phyloP scores from a whole-genome alignment of 352 stramenopile genomes.

The Globisporangium solare region DNA sequence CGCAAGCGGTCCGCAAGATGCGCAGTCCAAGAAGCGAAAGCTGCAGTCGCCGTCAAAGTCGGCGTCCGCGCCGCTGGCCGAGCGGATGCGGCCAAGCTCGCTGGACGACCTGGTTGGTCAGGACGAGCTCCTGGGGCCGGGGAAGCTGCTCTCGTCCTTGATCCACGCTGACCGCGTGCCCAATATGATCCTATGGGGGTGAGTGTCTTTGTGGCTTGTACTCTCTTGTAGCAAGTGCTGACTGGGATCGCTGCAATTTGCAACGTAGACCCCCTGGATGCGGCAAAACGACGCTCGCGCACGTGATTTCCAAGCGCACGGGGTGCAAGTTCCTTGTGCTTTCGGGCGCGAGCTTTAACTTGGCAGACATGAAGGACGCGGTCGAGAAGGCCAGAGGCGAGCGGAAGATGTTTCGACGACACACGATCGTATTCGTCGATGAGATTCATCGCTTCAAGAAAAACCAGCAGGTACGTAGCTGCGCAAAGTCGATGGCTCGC shows the following conservation, averaged over 20 bases:
- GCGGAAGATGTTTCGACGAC: constrained; percentile 47
- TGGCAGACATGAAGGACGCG: constrained; percentile 68
- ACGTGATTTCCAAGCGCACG: constrained; percentile 68
- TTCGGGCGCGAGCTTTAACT: constrained; percentile 68
- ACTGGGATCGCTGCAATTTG: not conserved
- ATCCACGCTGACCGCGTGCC: constrained; percentile 68
- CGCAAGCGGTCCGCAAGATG: not conserved
- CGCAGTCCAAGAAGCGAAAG: constrained; percentile 50
- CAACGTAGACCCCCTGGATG: constrained; percentile 71
- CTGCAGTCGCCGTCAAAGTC: constrained; percentile 9
- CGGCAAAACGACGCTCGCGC: constrained; percentile 82
- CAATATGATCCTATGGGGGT: constrained; percentile 87
- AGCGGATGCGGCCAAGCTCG: constrained; percentile 61
- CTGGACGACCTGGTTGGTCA: constrained; percentile 66
- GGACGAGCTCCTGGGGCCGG: constrained; percentile 54
- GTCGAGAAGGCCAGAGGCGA: constrained; percentile 68
- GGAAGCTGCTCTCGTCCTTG: constrained; percentile 55
- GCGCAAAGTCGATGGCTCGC: not conserved
- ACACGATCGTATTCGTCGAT: constrained; percentile 85
- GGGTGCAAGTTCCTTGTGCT: constrained; percentile 65
- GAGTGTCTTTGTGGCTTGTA: constrained; percentile 9
- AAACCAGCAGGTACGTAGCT: constrained; percentile 45
- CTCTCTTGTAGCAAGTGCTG: constrained; percentile 4
- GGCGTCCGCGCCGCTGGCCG: constrained; percentile 50
- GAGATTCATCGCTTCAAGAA: constrained; percentile 90